Conservation (phyloP, 2,329 filamentous ascomycete species). For the Claviceps digitariae region DNA sequence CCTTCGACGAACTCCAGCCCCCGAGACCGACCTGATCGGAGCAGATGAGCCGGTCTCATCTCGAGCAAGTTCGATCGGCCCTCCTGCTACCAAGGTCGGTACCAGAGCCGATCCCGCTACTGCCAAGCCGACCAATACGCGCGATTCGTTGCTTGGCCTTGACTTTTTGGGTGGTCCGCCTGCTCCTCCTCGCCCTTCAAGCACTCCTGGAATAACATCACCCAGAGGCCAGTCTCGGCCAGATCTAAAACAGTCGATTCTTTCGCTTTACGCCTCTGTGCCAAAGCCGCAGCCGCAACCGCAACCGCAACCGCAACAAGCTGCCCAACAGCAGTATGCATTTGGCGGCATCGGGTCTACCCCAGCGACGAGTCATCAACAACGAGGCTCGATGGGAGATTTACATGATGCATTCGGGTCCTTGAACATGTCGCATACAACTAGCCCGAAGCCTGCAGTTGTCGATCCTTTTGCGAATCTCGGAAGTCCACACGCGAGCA, state of each 20-base stretch:
- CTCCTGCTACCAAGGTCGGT: slow-evolving; percentile 41
- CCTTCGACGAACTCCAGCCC: slow-evolving; percentile 22
- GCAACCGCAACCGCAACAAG: slow-evolving; percentile 34
- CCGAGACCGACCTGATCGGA: slow-evolving; percentile 69
- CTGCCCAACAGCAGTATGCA: slow-evolving; percentile 23
- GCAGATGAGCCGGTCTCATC: slow-evolving; percentile 55
- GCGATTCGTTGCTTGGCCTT: slow-evolving; percentile 81
- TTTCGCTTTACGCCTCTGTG: slow-evolving; percentile 81
- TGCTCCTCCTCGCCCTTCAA: slow-evolving; percentile 67
- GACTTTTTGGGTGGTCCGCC: slow-evolving; percentile 77
- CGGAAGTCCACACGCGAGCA: slow-evolving; percentile 22
- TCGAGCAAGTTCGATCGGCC: slow-evolving; percentile 62
- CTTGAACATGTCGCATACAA: slow-evolving; percentile 29
- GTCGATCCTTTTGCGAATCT: slow-evolving; percentile 50
- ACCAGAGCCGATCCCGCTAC: slow-evolving; percentile 51
- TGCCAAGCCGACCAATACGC: slow-evolving; percentile 55
- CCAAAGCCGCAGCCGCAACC: slow-evolving; percentile 64
- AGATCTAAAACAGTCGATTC: slow-evolving; percentile 91
- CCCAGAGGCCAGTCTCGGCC: slow-evolving; percentile 60
- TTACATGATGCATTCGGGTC: slow-evolving; percentile 61
- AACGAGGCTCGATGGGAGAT: slow-evolving; percentile 40
- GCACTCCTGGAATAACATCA: slow-evolving; percentile 54
- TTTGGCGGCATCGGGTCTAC: slow-evolving; percentile 57
- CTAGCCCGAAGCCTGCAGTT: slow-evolving; percentile 28
- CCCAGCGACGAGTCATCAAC: slow-evolving; percentile 32